These are phyloP conservation scores for Polyporus tsugae DNA, from an alignment of 1,284 basidiomycete species.

Conservation along the genomic window DNA sequence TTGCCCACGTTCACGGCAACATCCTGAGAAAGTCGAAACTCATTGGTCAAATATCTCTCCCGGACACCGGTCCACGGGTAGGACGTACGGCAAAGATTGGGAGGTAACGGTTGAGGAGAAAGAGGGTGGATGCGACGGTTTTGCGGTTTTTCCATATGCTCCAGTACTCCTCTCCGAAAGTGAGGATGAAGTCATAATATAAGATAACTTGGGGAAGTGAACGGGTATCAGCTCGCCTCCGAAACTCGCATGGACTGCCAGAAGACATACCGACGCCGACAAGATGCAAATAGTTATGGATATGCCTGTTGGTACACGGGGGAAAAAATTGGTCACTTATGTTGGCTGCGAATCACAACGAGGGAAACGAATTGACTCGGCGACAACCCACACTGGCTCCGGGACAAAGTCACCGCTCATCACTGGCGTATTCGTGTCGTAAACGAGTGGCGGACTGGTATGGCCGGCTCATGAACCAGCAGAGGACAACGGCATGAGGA, in stretches of 20 bases:
- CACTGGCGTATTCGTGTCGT: constrained; percentile 17
- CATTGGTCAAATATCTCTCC: background rate
- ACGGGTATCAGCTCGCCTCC: background rate
- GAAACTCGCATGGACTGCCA: background rate
- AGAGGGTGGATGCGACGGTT: constrained; percentile 30
- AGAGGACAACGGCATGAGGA: constrained; percentile 18
- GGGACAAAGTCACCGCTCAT: constrained; percentile 30
- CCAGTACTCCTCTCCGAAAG: constrained; percentile 37
- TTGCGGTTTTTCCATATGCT: constrained; percentile 38
- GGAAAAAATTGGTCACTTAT: background rate
- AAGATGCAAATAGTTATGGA: constrained; percentile 41
- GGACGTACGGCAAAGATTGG: constrained; percentile 40
- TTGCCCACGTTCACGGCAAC: constrained; percentile 40
- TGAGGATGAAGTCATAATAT: constrained; percentile 42
- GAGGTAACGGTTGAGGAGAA: constrained; percentile 42
- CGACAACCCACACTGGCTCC: constrained; percentile 29
- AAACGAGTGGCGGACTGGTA: constrained; percentile 14
- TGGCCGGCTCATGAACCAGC: constrained; percentile 18
- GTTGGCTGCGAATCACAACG: background rate
- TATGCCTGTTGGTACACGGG: constrained; percentile 25
- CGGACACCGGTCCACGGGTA: background rate
- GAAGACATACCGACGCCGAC: constrained; percentile 38
- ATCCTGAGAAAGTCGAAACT: constrained; percentile 28
- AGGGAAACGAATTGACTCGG: background rate
- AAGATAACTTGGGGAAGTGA: constrained; percentile 34